Evolutionary conservation across 2,329 filamentous ascomycete genomes (phyloP), one percentile per base, ranked within the genome.

Genomic region (Aspergillus neotritici): DNA sequence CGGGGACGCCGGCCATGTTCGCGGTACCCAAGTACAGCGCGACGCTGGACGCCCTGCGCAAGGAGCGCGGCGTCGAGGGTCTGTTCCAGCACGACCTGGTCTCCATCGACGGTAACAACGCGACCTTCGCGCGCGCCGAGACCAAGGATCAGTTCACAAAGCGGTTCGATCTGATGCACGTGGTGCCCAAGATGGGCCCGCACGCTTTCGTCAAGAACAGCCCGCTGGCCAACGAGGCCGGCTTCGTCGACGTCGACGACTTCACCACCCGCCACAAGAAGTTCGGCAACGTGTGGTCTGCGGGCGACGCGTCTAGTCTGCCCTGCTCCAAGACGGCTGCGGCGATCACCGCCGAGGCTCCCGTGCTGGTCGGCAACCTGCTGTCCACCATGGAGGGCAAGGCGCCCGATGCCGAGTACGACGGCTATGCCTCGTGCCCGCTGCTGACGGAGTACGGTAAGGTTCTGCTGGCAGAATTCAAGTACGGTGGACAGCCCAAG

Each of bases 381-480:
- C 50, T 77, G 30, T 60, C 57, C 10, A 51, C 65, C 0, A 54
- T 75, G 39, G 69, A 77, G 12, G 74, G 73, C 29, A 70, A 73
- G 52, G 57, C 67, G 8, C 61, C 65, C 0, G 63, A 74, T 14
- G 66, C 66, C 0, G 51, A 49, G 1, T 79, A 79, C 43, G 75
- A 79, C 47, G 76, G 76, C 2, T 79, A 79, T 60, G 76, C 76
- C 4, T 78, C 75, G 0, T 79, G 76, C 53, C 76, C 76, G 4
- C 65, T 79, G 2, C 34, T 71, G 46, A 78, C 74, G 2, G 70
- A 80, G 51, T 79, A 82, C 48, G 76, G 77, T 46, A 82, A 82
- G 65, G 77, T 83, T 1, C 66, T 83, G 14, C 73, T 83, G 7
- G 78, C 78, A 0, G 80, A 83, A 60, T 83, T 83, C 68, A 82